Evolutionary conservation across 768 basidiomycete species (phyloP), one percentile per base, ranked within the genome.

Genomic region (Daedaleopsis sinensis): DNA sequence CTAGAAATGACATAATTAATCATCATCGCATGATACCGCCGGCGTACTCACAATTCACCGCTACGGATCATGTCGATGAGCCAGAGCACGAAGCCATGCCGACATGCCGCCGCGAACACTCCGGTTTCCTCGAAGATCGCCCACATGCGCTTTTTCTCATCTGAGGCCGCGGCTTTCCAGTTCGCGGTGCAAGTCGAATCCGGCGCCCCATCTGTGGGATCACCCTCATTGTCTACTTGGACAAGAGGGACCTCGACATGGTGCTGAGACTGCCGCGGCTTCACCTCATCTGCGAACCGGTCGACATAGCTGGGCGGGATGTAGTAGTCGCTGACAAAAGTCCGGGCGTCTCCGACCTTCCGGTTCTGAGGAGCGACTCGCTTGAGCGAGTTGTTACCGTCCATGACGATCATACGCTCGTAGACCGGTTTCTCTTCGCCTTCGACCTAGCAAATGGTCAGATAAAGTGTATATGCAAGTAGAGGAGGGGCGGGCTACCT

Each of bases 51-150:
- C 67, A 64, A 32, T 49, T 70, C 66, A 0, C 69, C 66, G 21
- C 65, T 65, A 12, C 44, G 39, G 0, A 69, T 42, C 69, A 60
- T 65, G 46, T 70, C 66, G 3, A 55, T 43, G 10, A 68, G 5
- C 63, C 63, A 67, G 5, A 68, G 55, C 1, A 70, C 62, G 19
- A 67, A 23, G 0, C 69, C 66, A 52, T 70, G 69, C 1, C 56
- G 37, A 27, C 62, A 63, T 1, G 46, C 57, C 18, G 62, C 54
- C 0, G 73, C 69, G 61, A 81, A 81, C 10, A 78, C 64, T 0
- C 79, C 77, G 0, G 74, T 72, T 66, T 80, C 76, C 0, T 63
- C 73, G 59, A 60, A 78, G 1, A 78, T 64, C 2, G 56, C 69
- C 76, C 72, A 78, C 69, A 72, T 74, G 16, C 58, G 67, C 62